These are phyloP conservation scores for Kazachstania sp. DNA, from an alignment of 1,139 yeast species.

Conservation along the genomic window DNA sequence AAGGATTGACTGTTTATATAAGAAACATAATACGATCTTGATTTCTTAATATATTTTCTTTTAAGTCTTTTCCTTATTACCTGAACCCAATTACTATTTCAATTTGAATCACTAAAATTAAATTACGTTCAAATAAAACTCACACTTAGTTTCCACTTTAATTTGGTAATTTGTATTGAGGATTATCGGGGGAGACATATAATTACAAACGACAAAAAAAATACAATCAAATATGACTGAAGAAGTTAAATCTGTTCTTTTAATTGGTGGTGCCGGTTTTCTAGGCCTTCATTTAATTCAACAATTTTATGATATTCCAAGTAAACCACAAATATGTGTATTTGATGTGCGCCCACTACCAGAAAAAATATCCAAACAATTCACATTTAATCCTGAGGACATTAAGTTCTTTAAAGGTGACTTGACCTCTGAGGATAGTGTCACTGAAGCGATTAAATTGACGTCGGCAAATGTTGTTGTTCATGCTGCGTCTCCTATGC, in stretches of 20 bases:
- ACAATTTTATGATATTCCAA: conserved; percentile 60
- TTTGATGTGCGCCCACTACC: conserved; percentile 89
- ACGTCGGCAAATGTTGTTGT: conserved; percentile 71
- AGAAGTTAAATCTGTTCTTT: conserved; percentile 51
- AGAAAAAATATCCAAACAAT: conserved; percentile 55
- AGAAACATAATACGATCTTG: not conserved
- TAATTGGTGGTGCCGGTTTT: conserved; percentile 93
- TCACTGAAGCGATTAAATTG: conserved; percentile 49
- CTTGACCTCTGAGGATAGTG: conserved; percentile 64
- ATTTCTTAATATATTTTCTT: too few species aligned
- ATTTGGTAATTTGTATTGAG: too few species aligned
- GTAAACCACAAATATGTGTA: conserved; percentile 59
- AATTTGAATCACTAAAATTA: too few species aligned
- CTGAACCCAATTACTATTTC: too few species aligned
- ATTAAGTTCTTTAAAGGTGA: conserved; percentile 73
- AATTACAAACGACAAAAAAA: not conserved
- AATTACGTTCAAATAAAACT: too few species aligned
- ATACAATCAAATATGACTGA: conserved; percentile 9
- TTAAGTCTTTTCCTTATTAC: too few species aligned
- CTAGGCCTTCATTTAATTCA: conserved; percentile 86
- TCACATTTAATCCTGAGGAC: conserved; percentile 55
- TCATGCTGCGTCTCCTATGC: conserved; percentile 95
- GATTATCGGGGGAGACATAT: not conserved
- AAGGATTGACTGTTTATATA: not conserved
- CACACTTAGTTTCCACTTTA: too few species aligned